Conservation (phyloP, 2,329 filamentous ascomycete species). For the Blastomyces parvus region DNA sequence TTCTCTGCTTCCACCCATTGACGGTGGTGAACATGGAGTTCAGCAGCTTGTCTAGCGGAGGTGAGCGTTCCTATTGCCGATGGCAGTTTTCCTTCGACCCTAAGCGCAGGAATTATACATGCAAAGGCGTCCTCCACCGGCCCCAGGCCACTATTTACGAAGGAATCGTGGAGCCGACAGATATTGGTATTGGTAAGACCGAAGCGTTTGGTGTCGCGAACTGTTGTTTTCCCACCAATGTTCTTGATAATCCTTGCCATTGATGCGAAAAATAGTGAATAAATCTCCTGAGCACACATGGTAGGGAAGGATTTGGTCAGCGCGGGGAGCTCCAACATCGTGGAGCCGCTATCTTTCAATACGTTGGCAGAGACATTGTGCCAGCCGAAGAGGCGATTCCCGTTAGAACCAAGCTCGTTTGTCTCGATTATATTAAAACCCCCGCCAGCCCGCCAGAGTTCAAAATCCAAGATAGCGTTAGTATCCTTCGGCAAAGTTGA, state of each 20-base stretch:
- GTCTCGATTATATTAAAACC: slow-evolving; percentile 15
- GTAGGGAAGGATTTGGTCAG: slow-evolving; percentile 19
- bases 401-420: neutral
- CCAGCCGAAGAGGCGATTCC: slow-evolving; percentile 8
- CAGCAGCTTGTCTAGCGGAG: slow-evolving; percentile 7
- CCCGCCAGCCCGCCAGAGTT: slow-evolving; percentile 6
- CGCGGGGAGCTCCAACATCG: slow-evolving; percentile 20
- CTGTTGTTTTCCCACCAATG: slow-evolving; percentile 11
- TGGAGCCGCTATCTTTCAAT: slow-evolving; percentile 19
- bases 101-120: slow-evolving; percentile 23
- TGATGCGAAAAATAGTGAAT: slow-evolving; percentile 13
- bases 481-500: slow-evolving; percentile 19
- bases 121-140: slow-evolving; percentile 26
- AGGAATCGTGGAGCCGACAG: slow-evolving; percentile 21
- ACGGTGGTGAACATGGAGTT: neutral
- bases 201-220: slow-evolving; percentile 16
- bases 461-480: slow-evolving; percentile 16
- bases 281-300: slow-evolving; percentile 29
- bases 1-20: slow-evolving; percentile 10
- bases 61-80: neutral
- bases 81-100: slow-evolving; percentile 11
- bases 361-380: slow-evolving; percentile 14
- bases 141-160: slow-evolving; percentile 20
- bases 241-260: slow-evolving; percentile 21
- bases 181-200: slow-evolving; percentile 15